phyloP scores from a whole-genome alignment of 2,329 filamentous ascomycete genomes.

The Colletotrichum australisinense region DNA sequence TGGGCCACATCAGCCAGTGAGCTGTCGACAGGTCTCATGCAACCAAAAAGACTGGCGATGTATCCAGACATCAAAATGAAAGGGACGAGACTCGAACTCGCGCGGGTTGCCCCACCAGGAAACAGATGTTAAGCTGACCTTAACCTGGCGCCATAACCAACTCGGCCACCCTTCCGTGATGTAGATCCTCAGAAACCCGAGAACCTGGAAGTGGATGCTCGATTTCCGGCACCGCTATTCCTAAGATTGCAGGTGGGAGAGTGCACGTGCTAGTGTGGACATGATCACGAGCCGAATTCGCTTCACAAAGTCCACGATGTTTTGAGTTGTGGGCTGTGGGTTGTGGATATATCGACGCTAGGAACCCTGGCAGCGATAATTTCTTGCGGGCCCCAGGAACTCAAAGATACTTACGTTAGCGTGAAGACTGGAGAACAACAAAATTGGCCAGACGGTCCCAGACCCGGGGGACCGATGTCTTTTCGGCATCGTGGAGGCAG shows the following conservation, averaged over 20 bases:
- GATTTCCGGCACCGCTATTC: not conserved
- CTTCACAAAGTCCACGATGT: not conserved
- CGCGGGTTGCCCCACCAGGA: slow-evolving; percentile 12
- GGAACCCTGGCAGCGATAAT: not conserved
- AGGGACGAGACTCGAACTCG: slow-evolving; percentile 14
- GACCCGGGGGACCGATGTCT: not conserved
- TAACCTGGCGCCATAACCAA: slow-evolving; percentile 17
- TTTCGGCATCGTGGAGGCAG: not conserved
- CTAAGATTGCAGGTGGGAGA: not conserved
- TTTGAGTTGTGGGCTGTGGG: not conserved
- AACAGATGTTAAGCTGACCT: slow-evolving; percentile 10
- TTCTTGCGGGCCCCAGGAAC: not conserved
- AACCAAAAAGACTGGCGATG: not conserved
- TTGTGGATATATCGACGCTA: not conserved
- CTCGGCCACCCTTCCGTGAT: not conserved
- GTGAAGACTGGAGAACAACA: not conserved
- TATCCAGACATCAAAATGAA: not conserved
- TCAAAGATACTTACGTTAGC: not conserved
- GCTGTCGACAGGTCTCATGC: not conserved
- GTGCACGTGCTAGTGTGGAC: not conserved
- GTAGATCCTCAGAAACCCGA: not conserved
- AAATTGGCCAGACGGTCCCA: not conserved
- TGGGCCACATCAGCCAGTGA: too few species aligned
- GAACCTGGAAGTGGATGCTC: not conserved
- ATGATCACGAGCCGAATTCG: not conserved